Percentiles rank a stretch among this genome's conserved stretches.
Conservation (phyloP, 176 grass and related monocot genomes). For the Chloris gayana region DNA sequence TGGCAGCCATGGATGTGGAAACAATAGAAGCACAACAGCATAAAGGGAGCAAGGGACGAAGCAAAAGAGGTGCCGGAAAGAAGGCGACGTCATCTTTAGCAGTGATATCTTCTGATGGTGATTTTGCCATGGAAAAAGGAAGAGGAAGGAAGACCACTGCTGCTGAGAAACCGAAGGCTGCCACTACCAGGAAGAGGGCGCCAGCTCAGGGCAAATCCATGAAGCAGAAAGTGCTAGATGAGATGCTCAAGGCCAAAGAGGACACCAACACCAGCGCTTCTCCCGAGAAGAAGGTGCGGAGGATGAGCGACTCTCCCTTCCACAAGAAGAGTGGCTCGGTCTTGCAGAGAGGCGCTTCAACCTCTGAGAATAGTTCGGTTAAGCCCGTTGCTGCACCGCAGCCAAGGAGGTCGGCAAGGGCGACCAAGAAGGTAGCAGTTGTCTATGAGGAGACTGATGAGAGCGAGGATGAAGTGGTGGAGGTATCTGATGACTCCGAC, state of each 20-base stretch:
- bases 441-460: constrained; percentile 40
- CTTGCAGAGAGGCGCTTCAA: constrained; percentile 34
- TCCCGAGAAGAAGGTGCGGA: constrained; percentile 73
- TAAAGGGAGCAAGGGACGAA: constrained; percentile 39
- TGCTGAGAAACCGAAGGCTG: constrained; percentile 24
- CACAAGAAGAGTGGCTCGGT: constrained; percentile 73
- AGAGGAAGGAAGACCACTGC: constrained; percentile 54
- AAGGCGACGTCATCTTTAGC: constrained; percentile 30
- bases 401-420: constrained; percentile 62
- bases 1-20: constrained; percentile 60
- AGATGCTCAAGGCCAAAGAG: constrained; percentile 38
- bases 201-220: constrained; percentile 30
- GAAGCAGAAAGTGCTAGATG: constrained; percentile 44
- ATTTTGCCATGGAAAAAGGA: constrained; percentile 48
- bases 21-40: constrained; percentile 1
- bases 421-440: constrained; percentile 34
- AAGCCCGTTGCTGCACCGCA: constrained; percentile 37
- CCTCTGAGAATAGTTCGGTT: no score
- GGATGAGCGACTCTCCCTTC: constrained; percentile 71
- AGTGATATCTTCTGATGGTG: constrained; percentile 48
- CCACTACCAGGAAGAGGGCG: constrained; percentile 35
- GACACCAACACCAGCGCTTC: constrained; percentile 50
- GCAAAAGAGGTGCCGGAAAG: constrained; percentile 52
- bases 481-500: constrained; percentile 57
- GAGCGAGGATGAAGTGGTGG: constrained; percentile 56